Base-by-base conservation (phyloP, 1,284 basidiomycete genomes). In the Dichomitus squalens region DNA sequence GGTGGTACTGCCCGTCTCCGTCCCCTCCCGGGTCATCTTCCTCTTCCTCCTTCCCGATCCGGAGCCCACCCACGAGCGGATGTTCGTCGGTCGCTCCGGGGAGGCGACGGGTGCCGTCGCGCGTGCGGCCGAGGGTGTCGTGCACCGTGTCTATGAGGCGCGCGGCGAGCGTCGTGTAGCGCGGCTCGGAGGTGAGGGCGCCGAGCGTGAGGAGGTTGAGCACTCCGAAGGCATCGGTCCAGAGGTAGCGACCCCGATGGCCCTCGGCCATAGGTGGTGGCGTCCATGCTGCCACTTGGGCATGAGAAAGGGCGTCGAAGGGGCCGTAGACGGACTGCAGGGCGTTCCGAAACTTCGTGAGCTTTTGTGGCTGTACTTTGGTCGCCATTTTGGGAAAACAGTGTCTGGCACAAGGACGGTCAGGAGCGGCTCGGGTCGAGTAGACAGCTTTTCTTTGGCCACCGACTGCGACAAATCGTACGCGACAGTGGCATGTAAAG, bases 211-310 rank as follows among this genome's bases (percentile, higher is more conserved):
- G 50, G 59, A 58, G 40, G 44, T 61, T 69, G 64, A 67, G 49
- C 29, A 71, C 66, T 41, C 65, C 69, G 60, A 73, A 68, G 55
- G 65, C 67, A 59, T 71, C 70, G 29, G 70, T 70, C 67, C 66
- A 68, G 36, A 70, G 64, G 53, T 70, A 69, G 23, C 68, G 62
- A 33, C 67, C 65, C 25, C 61, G 63, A 52, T 68, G 67, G 1
- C 64, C 65, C 33, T 62, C 64, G 21, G 59, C 25, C 39, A 59
- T 58, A 12, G 61, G 62, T 11, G 65, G 66, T 4, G 64, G 63
- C 14, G 57, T 57, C 63, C 68, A 67, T 33, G 53, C 33, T 20
- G 55, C 18, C 18, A 61, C 66, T 36, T 58, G 23, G n/a, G 57
- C 20, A 14, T 53, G 53, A 14, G 63, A 51, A 34, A 64, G 49